phyloP scores from a whole-genome alignment of 2,329 filamentous ascomycete genomes.

The Rhynchosporium graminicola region DNA sequence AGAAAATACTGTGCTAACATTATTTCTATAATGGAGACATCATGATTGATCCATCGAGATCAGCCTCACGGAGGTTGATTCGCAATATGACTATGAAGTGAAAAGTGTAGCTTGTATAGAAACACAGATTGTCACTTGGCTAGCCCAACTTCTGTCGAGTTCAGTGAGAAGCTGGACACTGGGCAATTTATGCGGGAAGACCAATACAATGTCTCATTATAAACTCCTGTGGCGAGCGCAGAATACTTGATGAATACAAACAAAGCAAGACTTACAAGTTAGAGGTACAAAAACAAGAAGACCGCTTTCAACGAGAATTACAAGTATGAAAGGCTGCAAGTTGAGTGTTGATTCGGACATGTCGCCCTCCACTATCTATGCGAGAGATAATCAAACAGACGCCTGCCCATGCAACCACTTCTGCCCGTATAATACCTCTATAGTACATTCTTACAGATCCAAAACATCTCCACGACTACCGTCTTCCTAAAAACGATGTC shows the following conservation, averaged over 20 bases:
- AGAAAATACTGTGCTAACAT: no score
- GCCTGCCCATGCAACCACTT: slow-evolving; percentile 29
- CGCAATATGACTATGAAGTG: no score
- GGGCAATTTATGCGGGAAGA: not conserved
- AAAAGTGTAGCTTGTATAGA: no score
- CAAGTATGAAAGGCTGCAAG: not conserved
- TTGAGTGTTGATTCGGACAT: slow-evolving; percentile 24
- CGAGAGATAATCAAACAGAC: slow-evolving; percentile 24
- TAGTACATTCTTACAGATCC: slow-evolving; percentile 32
- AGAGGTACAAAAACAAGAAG: not conserved
- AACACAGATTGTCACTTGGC: not conserved
- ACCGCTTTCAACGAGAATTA: not conserved
- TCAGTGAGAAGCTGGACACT: not conserved
- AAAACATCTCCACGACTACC: slow-evolving; percentile 19
- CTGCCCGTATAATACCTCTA: slow-evolving; percentile 28
- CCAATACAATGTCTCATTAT: not conserved
- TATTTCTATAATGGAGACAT: no score
- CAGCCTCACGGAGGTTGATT: no score
- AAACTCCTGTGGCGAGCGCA: not conserved
- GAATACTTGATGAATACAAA: not conserved
- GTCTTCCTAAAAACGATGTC: slow-evolving; percentile 35
- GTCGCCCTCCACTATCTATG: slow-evolving; percentile 21
- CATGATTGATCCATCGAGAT: no score
- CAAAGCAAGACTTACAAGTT: not conserved
- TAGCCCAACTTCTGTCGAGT: no score